Evolutionary conservation across 2,329 filamentous ascomycete species (phyloP), one percentile per base, ranked within the genome.

Genomic region (Meredithiella fracta): DNA sequence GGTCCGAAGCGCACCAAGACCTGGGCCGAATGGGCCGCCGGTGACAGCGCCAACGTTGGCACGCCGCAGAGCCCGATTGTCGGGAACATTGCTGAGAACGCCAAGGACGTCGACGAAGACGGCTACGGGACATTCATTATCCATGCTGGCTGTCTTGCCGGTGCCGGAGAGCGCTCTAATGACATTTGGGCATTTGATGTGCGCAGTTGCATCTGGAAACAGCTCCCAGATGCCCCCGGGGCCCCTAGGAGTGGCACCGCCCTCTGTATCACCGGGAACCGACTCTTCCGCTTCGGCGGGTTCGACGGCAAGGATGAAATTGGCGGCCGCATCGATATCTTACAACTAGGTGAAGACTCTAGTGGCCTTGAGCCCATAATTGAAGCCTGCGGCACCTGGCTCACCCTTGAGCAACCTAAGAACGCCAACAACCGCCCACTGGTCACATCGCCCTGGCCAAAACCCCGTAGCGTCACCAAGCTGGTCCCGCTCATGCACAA

Each of bases 141-240:
- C 31, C 87, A 94, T 65, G 86, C 84, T 3, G 87, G 88, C 2
- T 85, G 82, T 63, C 74, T 85, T 0, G 74, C 77, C 4, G 53
- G 50, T 14, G 74, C 70, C 26, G 83, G 80, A 9, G 72, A 80
- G 2, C 71, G 85, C 2, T 71, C 72, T 40, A 70, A 72, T 9
- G 88, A 94, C 64, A 68, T 90, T 4, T 94, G 88, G 88, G 78
- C 79, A 0, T 94, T 94, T 64, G 80, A 84, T 63, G 67, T 91
- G 23, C 71, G 70, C 51, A 73, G 73, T 6, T 71, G 73, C 54
- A 71, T 73, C 1, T 94, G 88, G 88, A 79, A 73, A 40, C 73
- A 83, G 63, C 72, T 86, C 14, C 74, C 82, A 0, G 67, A 77
- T 6, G 86, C 85, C 0, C 85, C 85, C 0, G 82, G 76, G 1